These are phyloP conservation scores for Saururus chinensis DNA, from an alignment of 164 flowering plant genomes.

Conservation along the genomic window DNA sequence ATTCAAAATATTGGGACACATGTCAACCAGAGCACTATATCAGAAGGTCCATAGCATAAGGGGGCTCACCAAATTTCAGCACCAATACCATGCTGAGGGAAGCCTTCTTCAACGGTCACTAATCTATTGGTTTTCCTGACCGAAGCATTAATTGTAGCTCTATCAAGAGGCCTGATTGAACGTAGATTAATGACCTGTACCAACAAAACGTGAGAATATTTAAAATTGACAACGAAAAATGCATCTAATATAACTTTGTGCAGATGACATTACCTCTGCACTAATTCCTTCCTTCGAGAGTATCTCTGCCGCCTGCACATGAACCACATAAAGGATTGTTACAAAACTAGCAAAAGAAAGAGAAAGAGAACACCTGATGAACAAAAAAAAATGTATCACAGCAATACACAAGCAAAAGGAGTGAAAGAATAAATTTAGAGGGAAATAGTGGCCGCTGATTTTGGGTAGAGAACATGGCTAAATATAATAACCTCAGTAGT, in stretches of 20 bases:
- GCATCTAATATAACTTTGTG: neutral
- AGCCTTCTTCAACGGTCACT: constrained; percentile 92
- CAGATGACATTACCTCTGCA: constrained; percentile 61
- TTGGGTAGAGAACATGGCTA: too few relatives aligned
- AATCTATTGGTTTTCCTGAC: constrained; percentile 90
- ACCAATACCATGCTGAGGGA: constrained; percentile 96
- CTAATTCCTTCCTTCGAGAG: constrained; percentile 86
- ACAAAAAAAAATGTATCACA: too few relatives aligned
- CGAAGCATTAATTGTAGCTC: constrained; percentile 73
- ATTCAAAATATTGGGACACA: neutral
- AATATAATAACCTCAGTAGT: too few relatives aligned
- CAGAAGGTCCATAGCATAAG: neutral
- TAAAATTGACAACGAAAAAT: neutral
- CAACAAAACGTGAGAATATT: neutral
- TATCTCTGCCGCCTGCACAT: constrained; percentile 76
- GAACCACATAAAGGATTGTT: neutral
- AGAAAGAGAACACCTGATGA: too few relatives aligned
- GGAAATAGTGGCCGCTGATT: too few relatives aligned
- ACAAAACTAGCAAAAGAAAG: too few relatives aligned
- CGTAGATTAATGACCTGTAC: constrained; percentile 81
- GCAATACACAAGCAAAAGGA: too few relatives aligned
- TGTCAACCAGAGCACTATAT: neutral
- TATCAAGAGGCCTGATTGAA: constrained; percentile 87
- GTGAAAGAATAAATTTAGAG: too few relatives aligned
- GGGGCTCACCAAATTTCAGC: constrained; percentile 81